Evolutionary conservation across 352 stramenopile genomes (phyloP).

Genomic region (Phytophthora sansomeana): DNA sequence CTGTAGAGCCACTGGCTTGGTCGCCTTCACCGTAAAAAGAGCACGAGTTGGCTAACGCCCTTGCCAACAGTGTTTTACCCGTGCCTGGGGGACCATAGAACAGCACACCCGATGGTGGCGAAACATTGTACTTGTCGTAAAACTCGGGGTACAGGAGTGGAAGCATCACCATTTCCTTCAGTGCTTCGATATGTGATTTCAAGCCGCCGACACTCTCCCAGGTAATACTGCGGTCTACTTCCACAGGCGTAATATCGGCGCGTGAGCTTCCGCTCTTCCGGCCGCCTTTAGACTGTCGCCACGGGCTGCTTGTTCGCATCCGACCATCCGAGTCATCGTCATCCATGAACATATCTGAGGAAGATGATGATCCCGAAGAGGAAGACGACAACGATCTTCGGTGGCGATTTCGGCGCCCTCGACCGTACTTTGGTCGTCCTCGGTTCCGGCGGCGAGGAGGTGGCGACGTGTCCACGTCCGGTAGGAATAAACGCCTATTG

Average conservation of each 20-base stretch:
- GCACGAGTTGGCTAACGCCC: slow-evolving; percentile 91
- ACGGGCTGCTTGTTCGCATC: slow-evolving; percentile 61
- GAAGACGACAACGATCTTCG: slow-evolving; percentile 56
- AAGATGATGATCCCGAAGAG: slow-evolving; percentile 52
- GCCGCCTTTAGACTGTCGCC: slow-evolving; percentile 32
- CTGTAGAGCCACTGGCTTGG: slow-evolving; percentile 6
- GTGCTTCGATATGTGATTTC: slow-evolving; percentile 83
- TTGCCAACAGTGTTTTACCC: slow-evolving; percentile 92
- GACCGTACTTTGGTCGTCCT: slow-evolving; percentile 28
- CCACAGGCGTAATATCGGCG: slow-evolving; percentile 84
- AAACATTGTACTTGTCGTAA: slow-evolving; percentile 91
- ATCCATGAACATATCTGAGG: slow-evolving; percentile 58
- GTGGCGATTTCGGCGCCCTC: slow-evolving; percentile 36
- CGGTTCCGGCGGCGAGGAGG: slow-evolving; percentile 28
- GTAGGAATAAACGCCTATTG: slow-evolving; percentile 39
- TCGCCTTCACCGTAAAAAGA: slow-evolving; percentile 39
- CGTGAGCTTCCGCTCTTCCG: slow-evolving; percentile 53
- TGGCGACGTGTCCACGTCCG: slow-evolving; percentile 37
- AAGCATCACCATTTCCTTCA: slow-evolving; percentile 96
- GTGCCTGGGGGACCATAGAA: slow-evolving; percentile 94
- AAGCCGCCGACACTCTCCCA: slow-evolving; percentile 90
- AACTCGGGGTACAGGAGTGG: slow-evolving; percentile 94
- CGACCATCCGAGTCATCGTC: slow-evolving; percentile 77
- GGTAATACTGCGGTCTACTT: slow-evolving; percentile 84
- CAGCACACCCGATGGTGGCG: slow-evolving; percentile 85